A percentile compares a stretch with the other conserved stretches of the same genome.
Evolutionary conservation across 805 yeast genomes (phyloP).

Genomic region (Candida ponderosae): DNA sequence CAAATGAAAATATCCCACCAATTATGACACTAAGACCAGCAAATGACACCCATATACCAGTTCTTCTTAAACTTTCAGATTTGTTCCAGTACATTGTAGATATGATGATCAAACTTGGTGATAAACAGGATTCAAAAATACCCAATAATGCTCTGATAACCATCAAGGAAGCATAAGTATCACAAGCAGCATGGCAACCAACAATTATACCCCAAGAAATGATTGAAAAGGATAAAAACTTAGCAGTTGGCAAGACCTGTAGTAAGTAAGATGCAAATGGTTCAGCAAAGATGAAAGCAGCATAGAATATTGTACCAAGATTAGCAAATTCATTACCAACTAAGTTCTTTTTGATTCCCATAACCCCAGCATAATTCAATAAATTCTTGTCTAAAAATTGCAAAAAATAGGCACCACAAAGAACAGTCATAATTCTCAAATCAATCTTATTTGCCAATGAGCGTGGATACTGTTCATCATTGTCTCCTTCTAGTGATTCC

Average conservation of each 20-base stretch:
- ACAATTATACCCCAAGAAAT: conserved; percentile 48
- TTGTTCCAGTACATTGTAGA: conserved; percentile 58
- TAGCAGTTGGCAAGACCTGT: conserved; percentile 47
- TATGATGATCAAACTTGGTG: conserved; percentile 49
- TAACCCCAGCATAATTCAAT: conserved; percentile 53
- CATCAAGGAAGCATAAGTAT: conserved; percentile 45
- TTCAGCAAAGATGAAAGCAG: conserved; percentile 45
- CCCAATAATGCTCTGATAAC: conserved; percentile 47
- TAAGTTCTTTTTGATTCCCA: conserved; percentile 50
- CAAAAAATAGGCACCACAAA: conserved; percentile 46
- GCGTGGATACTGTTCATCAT: conserved; percentile 11
- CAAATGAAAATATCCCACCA: conserved; percentile 41
- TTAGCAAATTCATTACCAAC: conserved; percentile 42
- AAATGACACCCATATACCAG: conserved; percentile 50
- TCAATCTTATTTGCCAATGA: conserved; percentile 34
- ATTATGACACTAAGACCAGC: conserved; percentile 43
- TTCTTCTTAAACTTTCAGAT: conserved; percentile 41
- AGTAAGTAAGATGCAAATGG: conserved; percentile 40
- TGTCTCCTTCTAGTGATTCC: neutral
- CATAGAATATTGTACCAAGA: conserved; percentile 45
- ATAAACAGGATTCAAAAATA: conserved; percentile 44
- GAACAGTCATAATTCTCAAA: conserved; percentile 34
- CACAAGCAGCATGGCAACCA: conserved; percentile 43
- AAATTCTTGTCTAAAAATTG: conserved; percentile 56
- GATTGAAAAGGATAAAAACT: conserved; percentile 38